Evolutionary conservation across 164 flowering plant genomes (phyloP), one percentile per base, ranked within the genome.

Genomic region (Berberis vulgaris): DNA sequence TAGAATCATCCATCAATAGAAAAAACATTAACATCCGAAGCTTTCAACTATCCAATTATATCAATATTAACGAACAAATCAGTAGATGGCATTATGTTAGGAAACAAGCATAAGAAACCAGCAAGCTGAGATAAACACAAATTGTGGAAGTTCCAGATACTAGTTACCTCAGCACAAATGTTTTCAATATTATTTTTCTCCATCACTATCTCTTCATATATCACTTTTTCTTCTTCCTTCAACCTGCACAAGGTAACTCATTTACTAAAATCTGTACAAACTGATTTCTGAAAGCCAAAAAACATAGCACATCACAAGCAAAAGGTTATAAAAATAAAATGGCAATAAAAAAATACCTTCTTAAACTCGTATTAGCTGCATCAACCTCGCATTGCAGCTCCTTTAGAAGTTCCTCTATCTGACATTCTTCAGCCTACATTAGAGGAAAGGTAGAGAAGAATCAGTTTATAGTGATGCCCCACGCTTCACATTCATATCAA

Each of bases 341-440:
- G 41, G n/a, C 13, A 69, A 50, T 52, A 41, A 57, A 46, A 46
- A 46, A 5, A 46, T 52, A 91, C 98, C 89, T 80, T 65, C 72
- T 59, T 64, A 76, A 67, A 59, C 7, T 62, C 38, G 63, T 49
- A 64, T 76, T 67, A 49, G 82, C 86, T 38, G 69, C 65, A 69
- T 83, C 83, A 73, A 87, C 64, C 55, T 80, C 83, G 57, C 70
- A 59, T 61, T 80, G 76, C 56, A 89, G 83, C 59, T 55, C 76
- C 68, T 70, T 82, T 42, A 86, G 67, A 43, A 61, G 75, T 69
- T 77, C 88, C 75, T 84, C 84, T 63, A 81, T 77, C 75, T 84
- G 84, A 60, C 62, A 74, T 74, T 86, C 87, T 75, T 87, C 91
- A 66, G 86, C 89, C 98, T 92, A 70, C 57, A 45, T 60, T 12